These are phyloP conservation scores for Amaranthus tricolor DNA, from an alignment of 179 eudicot species.

Conservation along the genomic window DNA sequence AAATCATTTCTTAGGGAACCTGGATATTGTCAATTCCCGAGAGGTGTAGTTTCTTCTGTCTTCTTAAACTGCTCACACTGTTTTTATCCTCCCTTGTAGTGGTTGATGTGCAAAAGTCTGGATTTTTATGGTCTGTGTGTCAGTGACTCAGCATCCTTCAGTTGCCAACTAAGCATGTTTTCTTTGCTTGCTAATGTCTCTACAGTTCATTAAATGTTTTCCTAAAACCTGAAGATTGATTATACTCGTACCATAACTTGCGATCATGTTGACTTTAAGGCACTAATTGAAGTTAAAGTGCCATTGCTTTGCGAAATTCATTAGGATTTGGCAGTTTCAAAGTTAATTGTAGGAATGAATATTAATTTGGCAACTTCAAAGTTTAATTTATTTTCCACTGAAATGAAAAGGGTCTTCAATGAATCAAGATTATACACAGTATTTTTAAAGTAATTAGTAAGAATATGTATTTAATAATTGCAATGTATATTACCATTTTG, in stretches of 20 bases:
- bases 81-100: background rate
- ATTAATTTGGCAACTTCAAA: background rate
- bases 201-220: background rate
- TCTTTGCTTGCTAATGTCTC: background rate
- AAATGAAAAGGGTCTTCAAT: background rate
- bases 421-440: background rate
- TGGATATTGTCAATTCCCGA: constrained; percentile 89
- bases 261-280: background rate
- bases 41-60: constrained; percentile 52
- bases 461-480: background rate
- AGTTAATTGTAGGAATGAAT: too few relatives aligned
- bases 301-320: background rate
- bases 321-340: background rate
- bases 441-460: background rate
- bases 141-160: background rate
- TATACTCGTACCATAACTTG: background rate
- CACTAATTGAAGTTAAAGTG: background rate
- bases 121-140: background rate
- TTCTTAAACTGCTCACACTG: constrained; percentile 3
- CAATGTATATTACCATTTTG: background rate
- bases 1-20: constrained; percentile 81
- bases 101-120: constrained; percentile 10
- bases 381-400: background rate
- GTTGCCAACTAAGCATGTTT: background rate
- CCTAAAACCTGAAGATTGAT: background rate